Evolutionary conservation across 2,329 filamentous ascomycete genomes (phyloP).

Genomic region (Nannizzia gypsea): DNA sequence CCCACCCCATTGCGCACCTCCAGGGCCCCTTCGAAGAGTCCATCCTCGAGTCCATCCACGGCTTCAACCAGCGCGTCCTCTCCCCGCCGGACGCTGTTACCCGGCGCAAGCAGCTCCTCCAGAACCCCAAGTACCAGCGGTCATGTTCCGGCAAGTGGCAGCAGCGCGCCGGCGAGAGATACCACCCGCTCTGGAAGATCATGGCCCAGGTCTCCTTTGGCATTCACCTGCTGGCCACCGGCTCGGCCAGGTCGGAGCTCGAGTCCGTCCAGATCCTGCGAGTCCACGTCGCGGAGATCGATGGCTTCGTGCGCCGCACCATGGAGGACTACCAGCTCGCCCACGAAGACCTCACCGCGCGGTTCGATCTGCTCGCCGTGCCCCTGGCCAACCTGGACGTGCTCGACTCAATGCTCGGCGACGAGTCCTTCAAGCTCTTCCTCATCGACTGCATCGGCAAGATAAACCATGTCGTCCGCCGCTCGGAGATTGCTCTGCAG

Average conservation of each 20-base stretch:
- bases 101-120: slow-evolving; percentile 56
- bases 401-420: slow-evolving; percentile 80
- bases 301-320: slow-evolving; percentile 76
- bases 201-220: slow-evolving; percentile 89
- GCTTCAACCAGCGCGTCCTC: slow-evolving; percentile 18
- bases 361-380: slow-evolving; percentile 67
- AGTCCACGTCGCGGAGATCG: slow-evolving; percentile 84
- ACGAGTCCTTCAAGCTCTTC: slow-evolving; percentile 67
- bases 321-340: slow-evolving; percentile 75
- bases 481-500: slow-evolving; percentile 63
- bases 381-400: slow-evolving; percentile 71
- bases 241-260: slow-evolving; percentile 74
- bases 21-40: slow-evolving; percentile 38
- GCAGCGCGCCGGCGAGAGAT: slow-evolving; percentile 59
- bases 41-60: slow-evolving; percentile 28
- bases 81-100: slow-evolving; percentile 30
- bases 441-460: slow-evolving; percentile 80
- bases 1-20: slow-evolving; percentile 32
- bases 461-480: slow-evolving; percentile 77
- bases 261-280: slow-evolving; percentile 85
- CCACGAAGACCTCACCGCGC: slow-evolving; percentile 63
- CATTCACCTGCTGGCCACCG: slow-evolving; percentile 72
- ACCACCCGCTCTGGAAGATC: slow-evolving; percentile 82
- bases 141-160: slow-evolving; percentile 66
- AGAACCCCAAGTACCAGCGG: slow-evolving; percentile 55